Base-by-base conservation (phyloP, 1,284 basidiomycete species). In the Gomphus bonarii region DNA sequence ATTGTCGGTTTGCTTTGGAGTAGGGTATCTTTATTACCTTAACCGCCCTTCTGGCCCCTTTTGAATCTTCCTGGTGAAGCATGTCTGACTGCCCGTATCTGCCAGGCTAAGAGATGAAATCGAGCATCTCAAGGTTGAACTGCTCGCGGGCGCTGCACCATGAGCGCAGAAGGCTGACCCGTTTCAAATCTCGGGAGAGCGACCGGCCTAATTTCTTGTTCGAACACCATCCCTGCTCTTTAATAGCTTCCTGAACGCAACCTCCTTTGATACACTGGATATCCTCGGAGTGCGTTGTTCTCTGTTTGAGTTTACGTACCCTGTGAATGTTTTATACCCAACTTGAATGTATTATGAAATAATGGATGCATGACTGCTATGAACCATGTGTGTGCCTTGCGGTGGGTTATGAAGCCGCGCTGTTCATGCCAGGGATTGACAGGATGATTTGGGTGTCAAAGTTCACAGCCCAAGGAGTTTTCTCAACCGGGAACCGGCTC, bases 11-110 rank as follows among this genome's bases (percentile, higher is more conserved):
- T 52, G 51, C 40, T 54, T 51, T 47, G 49, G 47, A 33, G 46
- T 59, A 52, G 54, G 49, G 25, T 56, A 56, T 55, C 52, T 52
- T 60, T 57, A 56, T 59, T 50, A 43, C 50, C 40, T 51, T 49
- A 40, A 44, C 46, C n/a, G 35, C 28, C 40, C 50, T 59, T 55
- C 33, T 25, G 44, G 22, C 44, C 51, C 52, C 30, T 55, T 58
- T 47, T 58, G 36, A 44, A 44, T 47, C 49, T 53, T 46, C 49
- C 36, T 43, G 40, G 18, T 44, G 40, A 38, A 49, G 22, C 53
- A 36, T 50, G 51, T 55, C 56, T 54, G 48, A 57, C 59, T 60
- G 51, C 55, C 31, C 43, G 47, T 55, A 28, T 51, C 48, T 52
- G 42, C 20, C 54, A 59, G 50, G 47, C 56, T 58, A 31, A 54